Evolutionary conservation across 2,329 filamentous ascomycete genomes (phyloP).

Genomic region (Knufia petricola): DNA sequence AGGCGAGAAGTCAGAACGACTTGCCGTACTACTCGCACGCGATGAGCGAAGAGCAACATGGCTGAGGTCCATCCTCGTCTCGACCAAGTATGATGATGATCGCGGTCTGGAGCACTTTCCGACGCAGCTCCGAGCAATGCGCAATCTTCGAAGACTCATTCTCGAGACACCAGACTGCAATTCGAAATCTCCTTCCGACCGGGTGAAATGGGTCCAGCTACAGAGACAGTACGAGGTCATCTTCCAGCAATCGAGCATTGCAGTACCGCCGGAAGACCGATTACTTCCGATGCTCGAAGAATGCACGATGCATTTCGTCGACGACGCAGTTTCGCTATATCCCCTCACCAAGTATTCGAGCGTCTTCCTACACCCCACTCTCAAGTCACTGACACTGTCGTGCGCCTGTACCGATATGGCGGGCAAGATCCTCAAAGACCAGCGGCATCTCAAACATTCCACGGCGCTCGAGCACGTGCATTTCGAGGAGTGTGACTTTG

Average conservation of each 20-base stretch:
- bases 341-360: conserved; percentile 22
- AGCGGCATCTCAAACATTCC: conserved; percentile 14
- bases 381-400: conserved; percentile 21
- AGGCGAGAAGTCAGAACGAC: conserved; percentile 13
- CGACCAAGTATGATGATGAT: conserved; percentile 22
- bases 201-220: conserved; percentile 19
- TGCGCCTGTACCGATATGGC: conserved; percentile 23
- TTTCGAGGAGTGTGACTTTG: conserved; percentile 23
- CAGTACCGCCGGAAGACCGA: conserved; percentile 15
- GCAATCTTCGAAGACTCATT: conserved; percentile 18
- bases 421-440: conserved; percentile 11
- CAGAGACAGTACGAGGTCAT: conserved; percentile 21
- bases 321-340: conserved; percentile 19
- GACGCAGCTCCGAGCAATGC: conserved; percentile 17
- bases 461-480: conserved; percentile 20
- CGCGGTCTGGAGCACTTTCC: conserved; percentile 17
- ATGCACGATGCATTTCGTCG: conserved; percentile 23
- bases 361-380: conserved; percentile 21
- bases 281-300: conserved; percentile 15
- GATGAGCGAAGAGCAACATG: conserved; percentile 18
- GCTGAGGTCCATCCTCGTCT: conserved; percentile 20
- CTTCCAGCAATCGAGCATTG: conserved; percentile 19
- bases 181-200: conserved; percentile 17
- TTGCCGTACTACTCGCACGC: conserved; percentile 13
- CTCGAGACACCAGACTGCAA: conserved; percentile 24